Base-by-base conservation (phyloP, 148 eudicot species). In the Camellia lanceoleosa region DNA sequence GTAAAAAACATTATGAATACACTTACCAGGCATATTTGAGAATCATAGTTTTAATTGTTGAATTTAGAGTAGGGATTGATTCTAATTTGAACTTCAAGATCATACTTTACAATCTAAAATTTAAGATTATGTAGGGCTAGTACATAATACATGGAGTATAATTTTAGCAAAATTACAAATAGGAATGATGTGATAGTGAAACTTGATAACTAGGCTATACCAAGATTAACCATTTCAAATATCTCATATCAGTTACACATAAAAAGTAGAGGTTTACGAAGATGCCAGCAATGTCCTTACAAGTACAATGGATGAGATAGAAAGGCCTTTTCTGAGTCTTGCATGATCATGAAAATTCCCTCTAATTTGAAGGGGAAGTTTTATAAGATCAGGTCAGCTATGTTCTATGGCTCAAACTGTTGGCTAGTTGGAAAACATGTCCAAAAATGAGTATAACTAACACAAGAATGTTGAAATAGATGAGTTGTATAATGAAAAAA, bases 241-340 rank as follows among this genome's bases (percentile, higher is more conserved):
- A 15, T 68, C 72, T 68, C 72, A 43, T 68, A 68, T 44, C 5
- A 42, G 42, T 68, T 68, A 68, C 14, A 68, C 73, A 69, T 30
- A 15, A 6, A n/a, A 68, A 42, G 16, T 10, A 47, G 51, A 47
- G 51, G 51, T 47, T 47, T 47, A 47, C 15, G 20, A 44, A 52
- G 52, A 49, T 15, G 52, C 23, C 30, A 11, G 44, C 73, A 51
- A 69, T 69, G 2, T 47, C 5, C 44, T 30, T 69, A 15, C 72
- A 68, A 68, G 51, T 18, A 44, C 20, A 69, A 18, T 16, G 30
- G 73, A 44, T 18, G 46, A 18, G 16, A 6, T 18, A 11, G 41
- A 63, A 47, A 47, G 5, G 67, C 3, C 19, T 43, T 44, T 44
- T 68, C 18, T 20, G 41, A 63, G 12, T 20, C 19, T 20, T 11